Evolutionary conservation across 1,284 basidiomycete species (phyloP).

Genomic region (Moniliella sp.): DNA sequence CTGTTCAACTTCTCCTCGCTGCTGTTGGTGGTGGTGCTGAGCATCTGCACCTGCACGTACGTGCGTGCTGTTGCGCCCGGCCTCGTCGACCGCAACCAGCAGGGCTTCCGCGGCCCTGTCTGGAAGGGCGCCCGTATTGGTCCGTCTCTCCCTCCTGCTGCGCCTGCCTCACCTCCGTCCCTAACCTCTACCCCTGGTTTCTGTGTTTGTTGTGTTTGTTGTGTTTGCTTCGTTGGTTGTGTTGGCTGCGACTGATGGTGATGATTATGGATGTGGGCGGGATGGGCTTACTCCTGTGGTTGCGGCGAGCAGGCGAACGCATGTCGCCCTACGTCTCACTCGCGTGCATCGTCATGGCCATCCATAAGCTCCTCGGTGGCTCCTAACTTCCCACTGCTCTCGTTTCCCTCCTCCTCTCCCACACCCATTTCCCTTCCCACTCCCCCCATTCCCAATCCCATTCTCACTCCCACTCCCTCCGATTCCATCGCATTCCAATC

Average conservation of each 20-base stretch:
- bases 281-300: background rate
- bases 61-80: constrained; percentile 68
- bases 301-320: constrained; percentile 16
- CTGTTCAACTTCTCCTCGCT: constrained; percentile 94
- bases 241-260: no score
- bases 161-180: background rate
- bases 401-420: no score
- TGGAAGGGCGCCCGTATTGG: constrained; percentile 30
- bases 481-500: no score
- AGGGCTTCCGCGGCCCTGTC: constrained; percentile 41
- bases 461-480: no score
- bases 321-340: constrained; percentile 29
- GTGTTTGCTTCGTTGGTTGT: no score
- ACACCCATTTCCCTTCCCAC: no score
- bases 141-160: constrained; percentile 1
- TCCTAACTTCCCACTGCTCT: no score
- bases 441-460: no score
- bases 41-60: constrained; percentile 94
- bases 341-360: constrained; percentile 29
- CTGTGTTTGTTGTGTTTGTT: no score
- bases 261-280: no score
- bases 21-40: constrained; percentile 68
- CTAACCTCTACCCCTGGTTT: background rate
- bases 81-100: constrained; percentile 74
- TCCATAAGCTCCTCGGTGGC: constrained; percentile 12